Conservation (phyloP, 148 eudicot species). For the Nepenthes mirabilis region DNA sequence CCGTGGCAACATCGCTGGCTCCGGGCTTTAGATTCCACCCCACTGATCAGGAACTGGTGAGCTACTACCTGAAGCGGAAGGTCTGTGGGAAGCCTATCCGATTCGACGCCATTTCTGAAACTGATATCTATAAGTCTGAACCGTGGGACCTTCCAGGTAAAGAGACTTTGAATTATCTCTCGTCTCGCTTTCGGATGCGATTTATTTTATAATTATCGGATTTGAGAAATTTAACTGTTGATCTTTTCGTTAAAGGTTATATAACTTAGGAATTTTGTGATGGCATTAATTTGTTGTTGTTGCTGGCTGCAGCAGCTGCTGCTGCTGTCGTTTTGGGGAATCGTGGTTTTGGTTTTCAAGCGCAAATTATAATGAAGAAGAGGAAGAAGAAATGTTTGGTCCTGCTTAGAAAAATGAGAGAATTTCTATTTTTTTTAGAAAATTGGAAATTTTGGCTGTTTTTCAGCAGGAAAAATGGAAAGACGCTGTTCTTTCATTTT, state of each 20-base stretch:
- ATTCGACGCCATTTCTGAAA: constrained; percentile 63
- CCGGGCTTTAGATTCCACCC: constrained; percentile 83
- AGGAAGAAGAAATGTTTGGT: too few relatives aligned
- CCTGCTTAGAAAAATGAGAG: too few relatives aligned
- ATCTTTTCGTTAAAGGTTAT: background rate
- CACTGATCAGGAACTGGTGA: constrained; percentile 69
- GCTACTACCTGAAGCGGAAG: constrained; percentile 60
- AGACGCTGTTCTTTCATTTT: too few relatives aligned
- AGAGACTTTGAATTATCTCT: background rate
- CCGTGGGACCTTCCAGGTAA: constrained; percentile 75
- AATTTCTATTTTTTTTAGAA: too few relatives aligned
- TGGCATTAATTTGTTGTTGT: too few relatives aligned
- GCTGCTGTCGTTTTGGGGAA: too few relatives aligned
- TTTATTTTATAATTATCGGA: background rate
- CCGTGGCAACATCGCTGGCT: constrained; percentile 53
- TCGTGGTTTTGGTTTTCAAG: too few relatives aligned
- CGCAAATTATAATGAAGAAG: too few relatives aligned
- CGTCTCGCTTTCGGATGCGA: background rate
- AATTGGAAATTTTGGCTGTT: too few relatives aligned
- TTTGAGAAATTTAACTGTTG: background rate
- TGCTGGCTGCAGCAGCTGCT: too few relatives aligned
- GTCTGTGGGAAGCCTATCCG: constrained; percentile 56
- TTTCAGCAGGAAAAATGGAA: too few relatives aligned
- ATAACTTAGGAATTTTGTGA: too few relatives aligned
- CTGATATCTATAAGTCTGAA: constrained; percentile 75